Base-by-base conservation (phyloP, 2,329 filamentous ascomycete species). In the Aspergillaceae sp. region DNA sequence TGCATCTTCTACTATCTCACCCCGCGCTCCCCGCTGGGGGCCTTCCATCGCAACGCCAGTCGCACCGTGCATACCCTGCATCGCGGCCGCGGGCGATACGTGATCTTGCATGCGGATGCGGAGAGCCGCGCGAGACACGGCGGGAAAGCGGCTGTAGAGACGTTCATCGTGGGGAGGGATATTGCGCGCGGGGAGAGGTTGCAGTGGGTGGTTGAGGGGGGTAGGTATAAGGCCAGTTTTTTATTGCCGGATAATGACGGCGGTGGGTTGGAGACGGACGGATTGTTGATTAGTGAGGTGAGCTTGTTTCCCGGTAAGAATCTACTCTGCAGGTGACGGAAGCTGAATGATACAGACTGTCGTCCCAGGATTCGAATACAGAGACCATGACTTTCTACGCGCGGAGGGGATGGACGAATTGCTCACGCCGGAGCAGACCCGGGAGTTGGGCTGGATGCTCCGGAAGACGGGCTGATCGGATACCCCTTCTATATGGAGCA, bases 131-230 rank as follows among this genome's bases (percentile, higher is more conserved):
- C 11, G 41, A 30, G 53, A 7, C 28, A 38, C 28, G 29, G 28
- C 10, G 59, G 29, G 48, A 71, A 71, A 48, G 75, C 75, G 40
- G 64, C 72, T 10, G 63, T 85, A n/a, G 82, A 86, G 65, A 76
- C 71, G 5, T 86, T 83, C 54, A 62, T 81, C 3, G 83, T 86
- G 1, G 83, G 82, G 0, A 70, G 69, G 8, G 67, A 82, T 57
- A 65, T 84, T 4, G 68, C 66, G 3, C 63, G 58, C 0, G 82
- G 81, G 0, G 83, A 86, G 68, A 75, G 60, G 59, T 52, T 83
- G 56, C 80, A 84, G 60, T 86, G 82, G 82, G 70, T 84, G 49
- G 82, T 87, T 5, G 79, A 83, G 44, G 82, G 82, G 0, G 81
- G 78, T 4, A 79, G 80, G 60, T 86, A 76, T 59, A 86, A 86